Conservation (phyloP, 75 land plant species). For the Sequoiadendron giganteum region DNA sequence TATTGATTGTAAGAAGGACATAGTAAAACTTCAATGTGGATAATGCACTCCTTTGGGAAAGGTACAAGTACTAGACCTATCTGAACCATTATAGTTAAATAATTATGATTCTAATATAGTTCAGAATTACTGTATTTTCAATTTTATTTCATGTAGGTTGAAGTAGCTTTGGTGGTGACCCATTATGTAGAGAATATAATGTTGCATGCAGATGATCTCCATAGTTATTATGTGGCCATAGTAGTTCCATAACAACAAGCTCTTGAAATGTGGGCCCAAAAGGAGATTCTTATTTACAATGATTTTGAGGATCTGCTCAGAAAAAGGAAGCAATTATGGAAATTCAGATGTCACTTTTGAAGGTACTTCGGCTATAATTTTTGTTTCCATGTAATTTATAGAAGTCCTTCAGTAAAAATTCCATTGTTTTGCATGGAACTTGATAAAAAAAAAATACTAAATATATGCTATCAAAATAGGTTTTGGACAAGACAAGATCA, state of each 20-base stretch:
- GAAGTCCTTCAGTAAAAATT: too few species aligned
- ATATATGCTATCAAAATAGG: too few species aligned
- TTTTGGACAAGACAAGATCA: too few species aligned
- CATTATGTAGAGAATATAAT: constrained; percentile 78
- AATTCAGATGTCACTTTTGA: constrained; percentile 47
- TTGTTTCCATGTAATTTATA: neutral
- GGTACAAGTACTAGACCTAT: constrained; percentile 34
- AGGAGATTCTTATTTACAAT: constrained; percentile 45
- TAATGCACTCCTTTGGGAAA: constrained; percentile 93
- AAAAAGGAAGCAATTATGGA: constrained; percentile 54
- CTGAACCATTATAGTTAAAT: neutral
- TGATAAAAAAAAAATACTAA: too few species aligned
- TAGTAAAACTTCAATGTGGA: constrained; percentile 95
- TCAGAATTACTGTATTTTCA: neutral
- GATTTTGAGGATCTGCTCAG: constrained; percentile 56
- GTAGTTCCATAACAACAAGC: constrained; percentile 54
- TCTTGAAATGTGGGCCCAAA: constrained; percentile 75
- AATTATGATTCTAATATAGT: neutral
- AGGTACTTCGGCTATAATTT: constrained; percentile 39
- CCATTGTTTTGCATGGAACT: too few species aligned
- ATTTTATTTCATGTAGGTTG: constrained; percentile 44
- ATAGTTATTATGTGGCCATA: constrained; percentile 74
- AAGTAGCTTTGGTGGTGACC: constrained; percentile 57
- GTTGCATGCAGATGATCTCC: constrained; percentile 85
- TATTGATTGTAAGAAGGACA: constrained; percentile 90